These are phyloP conservation scores for Tympanopsis confertula DNA, from an alignment of 2,329 filamentous ascomycete genomes.

Conservation along the genomic window DNA sequence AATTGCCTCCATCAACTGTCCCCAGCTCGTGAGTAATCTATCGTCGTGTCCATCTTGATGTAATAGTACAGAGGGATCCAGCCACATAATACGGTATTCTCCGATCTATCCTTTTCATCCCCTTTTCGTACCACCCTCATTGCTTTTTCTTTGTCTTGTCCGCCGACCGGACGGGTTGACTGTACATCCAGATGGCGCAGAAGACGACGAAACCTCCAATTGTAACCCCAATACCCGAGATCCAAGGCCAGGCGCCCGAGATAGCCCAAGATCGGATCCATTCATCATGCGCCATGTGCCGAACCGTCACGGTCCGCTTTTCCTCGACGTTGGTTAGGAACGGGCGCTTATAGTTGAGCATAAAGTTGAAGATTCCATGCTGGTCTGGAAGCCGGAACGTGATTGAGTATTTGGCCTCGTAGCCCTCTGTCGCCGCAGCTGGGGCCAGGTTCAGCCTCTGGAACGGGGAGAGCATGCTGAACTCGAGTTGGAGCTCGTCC, in stretches of 20 bases:
- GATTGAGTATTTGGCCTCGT: conserved; percentile 62
- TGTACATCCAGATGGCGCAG: conserved; percentile 77
- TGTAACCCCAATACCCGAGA: conserved; percentile 75
- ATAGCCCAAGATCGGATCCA: conserved; percentile 87
- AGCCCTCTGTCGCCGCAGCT: conserved; percentile 39
- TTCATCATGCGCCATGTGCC: conserved; percentile 95
- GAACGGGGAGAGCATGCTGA: conserved; percentile 97
- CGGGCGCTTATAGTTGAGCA: conserved; percentile 90
- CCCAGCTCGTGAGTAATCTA: too few species aligned
- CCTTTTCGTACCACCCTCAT: too few species aligned
- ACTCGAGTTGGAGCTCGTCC: conserved; percentile 84
- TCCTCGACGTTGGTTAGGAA: conserved; percentile 84
- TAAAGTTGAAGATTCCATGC: conserved; percentile 98
- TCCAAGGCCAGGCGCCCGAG: conserved; percentile 86
- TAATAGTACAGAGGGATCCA: too few species aligned
- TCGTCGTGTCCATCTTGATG: too few species aligned
- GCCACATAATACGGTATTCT: too few species aligned
- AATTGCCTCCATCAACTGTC: too few species aligned
- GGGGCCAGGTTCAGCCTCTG: conserved; percentile 68
- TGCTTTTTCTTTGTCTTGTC: conserved; percentile 32
- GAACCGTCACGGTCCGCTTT: conserved; percentile 86
- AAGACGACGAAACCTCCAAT: conserved; percentile 76
- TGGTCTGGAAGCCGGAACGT: conserved; percentile 84
- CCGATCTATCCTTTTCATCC: too few species aligned
- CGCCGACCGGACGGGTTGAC: conserved; percentile 28